Evolutionary conservation across 2,329 filamentous ascomycete species (phyloP).

Genomic region (Bipolaris gigantea): DNA sequence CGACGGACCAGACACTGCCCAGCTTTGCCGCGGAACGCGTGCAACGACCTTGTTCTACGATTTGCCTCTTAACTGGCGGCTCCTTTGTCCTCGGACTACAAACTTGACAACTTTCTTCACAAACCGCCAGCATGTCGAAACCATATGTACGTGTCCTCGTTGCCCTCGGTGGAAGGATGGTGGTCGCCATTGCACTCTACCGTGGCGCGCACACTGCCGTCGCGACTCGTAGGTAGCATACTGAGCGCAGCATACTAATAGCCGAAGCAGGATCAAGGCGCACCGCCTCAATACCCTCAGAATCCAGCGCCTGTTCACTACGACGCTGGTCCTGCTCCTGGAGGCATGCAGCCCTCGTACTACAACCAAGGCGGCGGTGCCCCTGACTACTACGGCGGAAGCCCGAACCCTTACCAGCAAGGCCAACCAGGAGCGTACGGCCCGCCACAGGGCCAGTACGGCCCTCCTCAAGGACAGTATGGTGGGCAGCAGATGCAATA

Average conservation of each 20-base stretch:
- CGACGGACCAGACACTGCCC: slow-evolving; percentile 7
- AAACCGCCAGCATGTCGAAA: slow-evolving; percentile 7
- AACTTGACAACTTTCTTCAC: background rate
- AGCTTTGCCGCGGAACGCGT: slow-evolving; percentile 5
- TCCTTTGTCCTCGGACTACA: background rate
- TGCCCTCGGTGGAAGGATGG: background rate
- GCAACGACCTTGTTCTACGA: background rate
- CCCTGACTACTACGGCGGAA: slow-evolving; percentile 26
- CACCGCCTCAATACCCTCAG: slow-evolving; percentile 41
- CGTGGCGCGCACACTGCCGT: background rate
- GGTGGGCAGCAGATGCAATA: slow-evolving; percentile 42
- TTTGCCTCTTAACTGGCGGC: background rate
- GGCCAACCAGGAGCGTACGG: slow-evolving; percentile 24
- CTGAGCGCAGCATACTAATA: background rate
- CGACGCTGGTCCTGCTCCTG: slow-evolving; percentile 29
- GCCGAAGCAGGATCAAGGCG: slow-evolving; percentile 15
- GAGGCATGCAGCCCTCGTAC: slow-evolving; percentile 21
- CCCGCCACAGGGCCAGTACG: slow-evolving; percentile 21
- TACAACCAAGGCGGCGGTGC: slow-evolving; percentile 22
- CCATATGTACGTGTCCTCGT: slow-evolving; percentile 8
- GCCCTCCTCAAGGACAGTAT: slow-evolving; percentile 28
- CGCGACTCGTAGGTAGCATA: background rate
- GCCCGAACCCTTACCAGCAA: slow-evolving; percentile 30
- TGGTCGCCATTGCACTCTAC: too few species aligned
- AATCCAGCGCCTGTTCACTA: slow-evolving; percentile 37